A percentile compares a stretch with the other conserved stretches of the same genome.
Evolutionary conservation across 2,329 filamentous ascomycete species (phyloP).

Genomic region (Trichoderma atrobrunneum): DNA sequence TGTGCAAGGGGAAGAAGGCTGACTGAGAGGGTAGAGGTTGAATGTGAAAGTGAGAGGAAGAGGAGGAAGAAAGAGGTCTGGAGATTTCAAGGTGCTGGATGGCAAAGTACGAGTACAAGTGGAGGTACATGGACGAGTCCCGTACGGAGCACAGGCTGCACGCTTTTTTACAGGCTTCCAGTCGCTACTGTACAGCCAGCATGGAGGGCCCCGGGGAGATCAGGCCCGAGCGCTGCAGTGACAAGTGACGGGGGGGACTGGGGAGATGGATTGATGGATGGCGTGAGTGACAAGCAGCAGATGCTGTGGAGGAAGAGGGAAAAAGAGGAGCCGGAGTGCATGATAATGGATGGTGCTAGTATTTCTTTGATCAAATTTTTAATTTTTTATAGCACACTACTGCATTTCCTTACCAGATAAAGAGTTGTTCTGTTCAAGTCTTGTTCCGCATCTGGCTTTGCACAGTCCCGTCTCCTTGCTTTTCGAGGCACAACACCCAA

Average conservation of each 20-base stretch:
- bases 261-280: neutral
- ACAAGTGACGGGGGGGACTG: neutral
- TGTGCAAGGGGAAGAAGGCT: neutral
- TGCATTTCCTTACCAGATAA: neutral
- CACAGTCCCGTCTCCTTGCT: neutral
- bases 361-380: neutral
- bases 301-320: neutral
- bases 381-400: neutral
- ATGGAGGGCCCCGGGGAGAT: neutral
- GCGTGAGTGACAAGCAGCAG: neutral
- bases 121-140: neutral
- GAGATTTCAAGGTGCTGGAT: neutral
- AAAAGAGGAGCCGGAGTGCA: neutral
- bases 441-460: neutral
- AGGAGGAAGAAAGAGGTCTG: neutral
- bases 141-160: neutral
- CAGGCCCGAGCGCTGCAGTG: constrained; percentile 8
- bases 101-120: constrained; percentile 1
- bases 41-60: neutral
- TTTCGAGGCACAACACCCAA: neutral
- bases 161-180: neutral
- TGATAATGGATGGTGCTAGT: neutral
- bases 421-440: neutral
- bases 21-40: neutral
- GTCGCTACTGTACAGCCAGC: neutral